Evolutionary conservation across 805 yeast genomes (phyloP).

Genomic region (Tetrapisispora taiwanensis): DNA sequence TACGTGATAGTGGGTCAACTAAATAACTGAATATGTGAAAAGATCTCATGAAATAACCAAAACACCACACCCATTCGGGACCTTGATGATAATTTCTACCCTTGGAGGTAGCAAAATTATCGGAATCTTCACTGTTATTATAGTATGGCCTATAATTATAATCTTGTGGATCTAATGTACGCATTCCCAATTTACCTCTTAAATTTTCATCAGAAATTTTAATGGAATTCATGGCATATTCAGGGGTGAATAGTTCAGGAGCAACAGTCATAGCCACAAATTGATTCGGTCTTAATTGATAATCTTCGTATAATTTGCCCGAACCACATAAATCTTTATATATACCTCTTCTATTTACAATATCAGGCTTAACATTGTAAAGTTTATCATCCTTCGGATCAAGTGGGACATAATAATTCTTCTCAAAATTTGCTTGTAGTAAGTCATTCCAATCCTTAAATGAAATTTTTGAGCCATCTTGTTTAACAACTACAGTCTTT

Average conservation of each 20-base stretch:
- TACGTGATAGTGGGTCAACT: conserved; percentile 30
- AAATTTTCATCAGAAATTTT: conserved; percentile 59
- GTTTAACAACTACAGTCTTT: conserved; percentile 45
- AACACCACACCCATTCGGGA: conserved; percentile 96
- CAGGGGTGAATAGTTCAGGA: conserved; percentile 71
- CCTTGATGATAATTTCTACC: conserved; percentile 98
- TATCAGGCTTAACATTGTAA: conserved; percentile 49
- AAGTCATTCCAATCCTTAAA: conserved; percentile 65
- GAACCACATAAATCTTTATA: conserved; percentile 78
- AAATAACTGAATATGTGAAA: conserved; percentile 43
- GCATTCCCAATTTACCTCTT: conserved; percentile 87
- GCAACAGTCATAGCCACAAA: conserved; percentile 91
- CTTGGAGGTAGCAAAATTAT: conserved; percentile 84
- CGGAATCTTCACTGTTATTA: conserved; percentile 65
- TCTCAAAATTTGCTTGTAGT: conserved; percentile 66
- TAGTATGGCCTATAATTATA: conserved; percentile 87
- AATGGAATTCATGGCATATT: conserved; percentile 54
- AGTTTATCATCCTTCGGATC: conserved; percentile 49
- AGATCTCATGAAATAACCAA: conserved; percentile 82
- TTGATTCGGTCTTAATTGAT: conserved; percentile 86
- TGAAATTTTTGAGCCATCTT: conserved; percentile 47
- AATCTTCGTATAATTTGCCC: conserved; percentile 87
- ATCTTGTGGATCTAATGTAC: conserved; percentile 87
- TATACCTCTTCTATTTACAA: conserved; percentile 85
- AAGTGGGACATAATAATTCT: conserved; percentile 64